These are phyloP conservation scores for Dactylella cylindrospora DNA, from an alignment of 2,329 filamentous ascomycete species.

Conservation along the genomic window DNA sequence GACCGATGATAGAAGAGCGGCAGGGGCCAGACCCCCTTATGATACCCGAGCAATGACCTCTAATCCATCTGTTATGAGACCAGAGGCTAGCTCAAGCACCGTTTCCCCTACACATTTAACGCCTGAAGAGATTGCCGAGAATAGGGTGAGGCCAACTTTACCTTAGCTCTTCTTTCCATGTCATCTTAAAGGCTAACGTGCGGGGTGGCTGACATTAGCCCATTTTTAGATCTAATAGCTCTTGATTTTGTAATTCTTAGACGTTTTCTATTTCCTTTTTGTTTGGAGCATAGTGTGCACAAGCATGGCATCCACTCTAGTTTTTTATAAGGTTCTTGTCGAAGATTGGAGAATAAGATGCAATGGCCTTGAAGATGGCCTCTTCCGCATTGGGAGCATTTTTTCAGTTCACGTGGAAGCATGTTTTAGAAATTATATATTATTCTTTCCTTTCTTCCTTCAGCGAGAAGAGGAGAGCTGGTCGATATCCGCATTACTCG, in stretches of 20 bases:
- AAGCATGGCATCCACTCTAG: neutral
- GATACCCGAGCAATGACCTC: constrained; percentile 32
- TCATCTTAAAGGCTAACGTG: constrained; percentile 27
- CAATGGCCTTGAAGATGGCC: constrained; percentile 1
- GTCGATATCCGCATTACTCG: constrained; percentile 32
- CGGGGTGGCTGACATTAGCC: constrained; percentile 14
- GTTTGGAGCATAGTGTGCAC: constrained; percentile 1
- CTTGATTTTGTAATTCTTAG: constrained; percentile 5
- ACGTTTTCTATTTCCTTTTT: constrained; percentile 2
- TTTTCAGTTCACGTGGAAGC: constrained; percentile 36
- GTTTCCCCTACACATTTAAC: constrained; percentile 16
- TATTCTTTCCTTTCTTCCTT: constrained; percentile 14
- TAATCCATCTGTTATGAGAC: constrained; percentile 29
- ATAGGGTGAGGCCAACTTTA: constrained; percentile 23
- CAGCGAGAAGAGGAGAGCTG: constrained; percentile 1
- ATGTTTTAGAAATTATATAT: constrained; percentile 30
- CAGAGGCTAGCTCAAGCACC: constrained; percentile 34
- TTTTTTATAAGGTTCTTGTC: neutral
- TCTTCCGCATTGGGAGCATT: constrained; percentile 12
- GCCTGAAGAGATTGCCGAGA: constrained; percentile 26
- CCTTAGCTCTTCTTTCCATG: neutral
- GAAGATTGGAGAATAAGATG: constrained; percentile 10
- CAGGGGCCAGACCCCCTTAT: constrained; percentile 50
- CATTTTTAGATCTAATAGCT: constrained; percentile 43
- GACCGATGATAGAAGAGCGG: constrained; percentile 52